Base-by-base conservation (phyloP, 2,329 filamentous ascomycete species). In the Fusarium metavorans region DNA sequence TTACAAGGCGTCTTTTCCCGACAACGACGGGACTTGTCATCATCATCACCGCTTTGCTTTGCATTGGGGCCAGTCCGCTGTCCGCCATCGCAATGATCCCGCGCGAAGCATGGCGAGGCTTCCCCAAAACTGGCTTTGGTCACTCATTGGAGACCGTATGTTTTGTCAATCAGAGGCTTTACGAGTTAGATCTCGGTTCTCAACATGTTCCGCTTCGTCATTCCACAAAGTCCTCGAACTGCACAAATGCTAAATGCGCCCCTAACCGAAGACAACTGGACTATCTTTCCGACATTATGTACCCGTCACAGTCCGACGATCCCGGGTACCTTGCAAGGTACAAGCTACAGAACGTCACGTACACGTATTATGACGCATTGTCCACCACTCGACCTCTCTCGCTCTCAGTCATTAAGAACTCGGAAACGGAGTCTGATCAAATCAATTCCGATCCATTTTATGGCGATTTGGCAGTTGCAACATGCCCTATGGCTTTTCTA, bases 61-160 rank as follows among this genome's bases (percentile, higher is more conserved):
- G 43, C 6, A 32, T 71, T 27, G 61, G 11, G 4, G 68, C 61
- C 11, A 56, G 20, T 8, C 68, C 68, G 0, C n/a, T 71, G 5
- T 71, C 68, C 1, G 68, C 68, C 23, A 65, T 64, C 9, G 34
- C 50, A 7, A 68, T 71, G 60, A 71, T 68, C n/a, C 68, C 68
- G 27, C 68, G 68, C 2, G 37, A 60, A 9, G 32, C 25, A 32
- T 68, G 68, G 65, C 61, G 60, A 57, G 1, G 11, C 1, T 27
- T 30, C 9, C 18, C 57, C 5, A 50, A 30, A 30, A 16, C 43
- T 4, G 20, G 9, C 16, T 4, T 7, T 23, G 43, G 43, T 45
- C 7, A 45, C 20, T 45, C 20, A 45, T 45, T 30, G 45, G 16
- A 50, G 45, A 50, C 9, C 10, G 25, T 30, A 3, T 50, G 25